Conservation (phyloP, 2,329 filamentous ascomycete species). For the Endocalyx cinctus region DNA sequence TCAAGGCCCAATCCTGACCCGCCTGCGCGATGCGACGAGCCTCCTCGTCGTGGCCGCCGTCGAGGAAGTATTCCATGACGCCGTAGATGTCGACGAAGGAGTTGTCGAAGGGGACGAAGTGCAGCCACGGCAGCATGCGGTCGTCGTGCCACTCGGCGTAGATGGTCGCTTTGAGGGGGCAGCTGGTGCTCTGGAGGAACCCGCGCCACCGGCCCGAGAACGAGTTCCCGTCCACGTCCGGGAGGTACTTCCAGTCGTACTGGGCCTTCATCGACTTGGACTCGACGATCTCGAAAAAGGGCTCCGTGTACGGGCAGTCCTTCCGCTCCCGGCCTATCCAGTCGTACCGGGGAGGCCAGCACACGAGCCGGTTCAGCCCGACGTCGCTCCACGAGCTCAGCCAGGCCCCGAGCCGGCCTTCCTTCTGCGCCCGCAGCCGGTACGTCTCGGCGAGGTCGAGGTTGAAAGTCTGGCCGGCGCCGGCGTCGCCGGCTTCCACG, state of each 20-base stretch:
- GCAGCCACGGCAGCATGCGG: conserved; percentile 55
- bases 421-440: conserved; percentile 32
- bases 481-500: conserved; percentile 38
- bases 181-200: conserved; percentile 50
- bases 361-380: conserved; percentile 24
- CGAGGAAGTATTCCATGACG: conserved; percentile 52
- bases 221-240: conserved; percentile 56
- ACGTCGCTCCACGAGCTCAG: conserved; percentile 19
- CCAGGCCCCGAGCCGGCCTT: conserved; percentile 22
- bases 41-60: conserved; percentile 33
- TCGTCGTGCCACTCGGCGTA: conserved; percentile 63
- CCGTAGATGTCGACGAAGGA: conserved; percentile 54
- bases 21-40: conserved; percentile 46
- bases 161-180: conserved; percentile 58
- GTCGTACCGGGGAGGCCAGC: conserved; percentile 22
- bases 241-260: conserved; percentile 48
- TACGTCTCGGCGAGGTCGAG: conserved; percentile 40
- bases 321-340: no score
- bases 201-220: conserved; percentile 46
- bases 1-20: conserved; percentile 48
- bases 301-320: conserved; percentile 20
- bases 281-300: conserved; percentile 16
- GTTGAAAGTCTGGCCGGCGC: conserved; percentile 41
- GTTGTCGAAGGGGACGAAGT: conserved; percentile 60
- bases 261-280: conserved; percentile 29